Conservation (phyloP, 345 rosid species). For the Trapa incisa region DNA sequence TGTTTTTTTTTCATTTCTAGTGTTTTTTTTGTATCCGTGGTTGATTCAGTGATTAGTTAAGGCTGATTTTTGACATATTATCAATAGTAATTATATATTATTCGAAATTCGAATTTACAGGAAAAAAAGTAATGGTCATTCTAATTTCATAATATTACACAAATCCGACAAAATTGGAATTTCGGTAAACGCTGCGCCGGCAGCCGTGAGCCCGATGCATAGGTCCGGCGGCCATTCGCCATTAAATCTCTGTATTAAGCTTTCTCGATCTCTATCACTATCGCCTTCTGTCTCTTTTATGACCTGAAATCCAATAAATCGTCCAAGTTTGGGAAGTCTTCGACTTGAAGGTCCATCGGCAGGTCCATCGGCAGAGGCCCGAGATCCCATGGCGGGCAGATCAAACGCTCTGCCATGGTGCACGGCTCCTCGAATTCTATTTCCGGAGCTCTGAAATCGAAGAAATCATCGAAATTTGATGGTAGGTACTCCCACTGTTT, state of each 20-base stretch:
- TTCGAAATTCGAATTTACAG: no score
- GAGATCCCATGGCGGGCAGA: neutral
- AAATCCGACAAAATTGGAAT: neutral
- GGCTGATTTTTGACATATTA: no score
- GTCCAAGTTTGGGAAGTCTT: constrained; percentile 41
- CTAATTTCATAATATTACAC: no score
- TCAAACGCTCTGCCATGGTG: constrained; percentile 3
- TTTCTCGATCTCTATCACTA: no score
- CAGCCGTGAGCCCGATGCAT: neutral
- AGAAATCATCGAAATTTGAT: constrained; percentile 35
- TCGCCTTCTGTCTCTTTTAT: no score
- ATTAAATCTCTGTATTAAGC: no score
- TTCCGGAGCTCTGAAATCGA: constrained; percentile 16
- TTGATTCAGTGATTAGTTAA: no score
- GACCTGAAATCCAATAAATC: constrained; percentile 25
- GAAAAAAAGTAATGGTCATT: no score
- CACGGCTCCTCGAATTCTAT: neutral
- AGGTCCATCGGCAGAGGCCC: constrained; percentile 6
- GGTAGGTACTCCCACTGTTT: constrained; percentile 26
- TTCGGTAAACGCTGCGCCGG: constrained; percentile 8
- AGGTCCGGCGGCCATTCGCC: no score
- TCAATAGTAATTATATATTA: no score
- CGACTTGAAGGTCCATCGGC: constrained; percentile 8
- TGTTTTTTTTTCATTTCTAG: no score
- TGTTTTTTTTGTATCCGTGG: no score